Evolutionary conservation across 1,284 basidiomycete genomes (phyloP).

Genomic region (Ustilago crameri): DNA sequence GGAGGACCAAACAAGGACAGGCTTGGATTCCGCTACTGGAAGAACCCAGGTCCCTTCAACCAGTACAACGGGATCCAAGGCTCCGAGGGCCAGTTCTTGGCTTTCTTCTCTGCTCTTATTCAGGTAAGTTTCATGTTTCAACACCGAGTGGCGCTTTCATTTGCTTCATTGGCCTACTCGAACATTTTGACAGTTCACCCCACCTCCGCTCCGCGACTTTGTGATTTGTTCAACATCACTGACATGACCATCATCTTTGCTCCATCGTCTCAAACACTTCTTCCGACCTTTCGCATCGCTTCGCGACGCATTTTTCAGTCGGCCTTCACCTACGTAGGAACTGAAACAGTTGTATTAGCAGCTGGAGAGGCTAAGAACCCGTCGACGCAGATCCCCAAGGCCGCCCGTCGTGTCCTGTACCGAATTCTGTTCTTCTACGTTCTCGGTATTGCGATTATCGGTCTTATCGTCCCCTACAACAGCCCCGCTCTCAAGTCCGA

Average conservation of each 20-base stretch:
- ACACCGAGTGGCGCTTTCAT: not conserved
- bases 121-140: constrained; percentile 4
- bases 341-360: constrained; percentile 86
- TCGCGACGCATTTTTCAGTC: constrained; percentile 69
- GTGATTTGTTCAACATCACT: not conserved
- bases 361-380: constrained; percentile 75
- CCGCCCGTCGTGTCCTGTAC: constrained; percentile 53
- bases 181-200: no score
- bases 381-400: constrained; percentile 61
- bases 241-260: not conserved
- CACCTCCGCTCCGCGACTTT: no score
- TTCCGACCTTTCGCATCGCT: not conserved
- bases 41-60: constrained; percentile 70
- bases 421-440: constrained; percentile 70
- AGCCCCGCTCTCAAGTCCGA: constrained; percentile 37
- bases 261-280: not conserved
- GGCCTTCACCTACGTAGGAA: constrained; percentile 83
- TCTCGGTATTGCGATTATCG: constrained; percentile 70
- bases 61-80: constrained; percentile 71
- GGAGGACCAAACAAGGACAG: constrained; percentile 61
- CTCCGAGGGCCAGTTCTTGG: constrained; percentile 72
- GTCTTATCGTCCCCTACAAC: constrained; percentile 58
- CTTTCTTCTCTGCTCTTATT: constrained; percentile 65
- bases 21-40: constrained; percentile 61
- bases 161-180: no score